Evolutionary conservation across 2,329 filamentous ascomycete genomes (phyloP).

Genomic region (Hypocreales sp.): DNA sequence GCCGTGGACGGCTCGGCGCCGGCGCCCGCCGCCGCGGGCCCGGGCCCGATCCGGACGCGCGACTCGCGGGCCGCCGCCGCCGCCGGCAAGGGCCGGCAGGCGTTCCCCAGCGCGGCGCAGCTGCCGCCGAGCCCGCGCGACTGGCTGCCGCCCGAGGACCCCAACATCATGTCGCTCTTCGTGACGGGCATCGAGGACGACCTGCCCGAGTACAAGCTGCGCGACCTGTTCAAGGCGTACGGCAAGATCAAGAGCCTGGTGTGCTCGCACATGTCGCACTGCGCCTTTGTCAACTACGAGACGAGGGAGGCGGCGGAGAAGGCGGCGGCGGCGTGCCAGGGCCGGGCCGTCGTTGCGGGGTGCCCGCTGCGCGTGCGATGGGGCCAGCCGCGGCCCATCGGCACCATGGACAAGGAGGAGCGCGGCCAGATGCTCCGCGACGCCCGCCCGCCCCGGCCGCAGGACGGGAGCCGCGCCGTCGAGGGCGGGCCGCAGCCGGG

Average conservation of each 20-base stretch:
- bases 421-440: conserved; percentile 68
- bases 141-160: conserved; percentile 70
- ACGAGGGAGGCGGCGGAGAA: conserved; percentile 72
- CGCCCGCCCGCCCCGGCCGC: conserved; percentile 29
- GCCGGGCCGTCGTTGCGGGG: conserved; percentile 76
- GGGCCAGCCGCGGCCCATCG: conserved; percentile 84
- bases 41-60: conserved; percentile 66
- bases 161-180: conserved; percentile 83
- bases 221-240: conserved; percentile 77
- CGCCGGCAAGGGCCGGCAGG: conserved; percentile 31
- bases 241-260: conserved; percentile 86
- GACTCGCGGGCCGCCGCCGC: conserved; percentile 39
- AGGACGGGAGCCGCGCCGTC: conserved; percentile 9
- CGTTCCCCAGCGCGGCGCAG: conserved; percentile 56
- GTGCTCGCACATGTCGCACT: conserved; percentile 94
- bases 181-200: conserved; percentile 94
- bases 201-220: conserved; percentile 78
- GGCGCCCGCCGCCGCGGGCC: conserved; percentile 41
- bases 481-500: no score
- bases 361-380: conserved; percentile 83
- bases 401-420: conserved; percentile 80
- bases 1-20: conserved; percentile 41
- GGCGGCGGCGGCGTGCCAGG: conserved; percentile 72
- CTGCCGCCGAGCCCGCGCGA: conserved; percentile 72
- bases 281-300: conserved; percentile 90